Conservation (phyloP, 257 asterid species). For the Craterostigma plantagineum region DNA sequence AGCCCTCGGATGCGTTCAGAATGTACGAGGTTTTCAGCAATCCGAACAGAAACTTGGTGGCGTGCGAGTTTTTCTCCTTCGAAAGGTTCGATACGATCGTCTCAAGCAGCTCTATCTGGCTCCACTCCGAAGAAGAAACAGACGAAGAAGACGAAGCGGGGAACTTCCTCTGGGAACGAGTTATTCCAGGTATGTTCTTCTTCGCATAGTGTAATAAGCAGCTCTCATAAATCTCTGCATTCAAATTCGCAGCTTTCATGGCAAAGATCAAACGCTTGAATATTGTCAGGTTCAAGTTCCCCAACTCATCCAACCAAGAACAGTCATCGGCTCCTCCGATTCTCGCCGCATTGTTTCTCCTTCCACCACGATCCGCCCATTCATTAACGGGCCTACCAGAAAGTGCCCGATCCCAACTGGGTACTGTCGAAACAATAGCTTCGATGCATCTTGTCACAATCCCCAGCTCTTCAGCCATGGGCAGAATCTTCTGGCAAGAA, state of each 20-base stretch:
- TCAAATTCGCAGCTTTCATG: slow-evolving; percentile 46
- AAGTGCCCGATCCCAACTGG: slow-evolving; percentile 56
- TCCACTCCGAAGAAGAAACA: slow-evolving; percentile 14
- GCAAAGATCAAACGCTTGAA: slow-evolving; percentile 50
- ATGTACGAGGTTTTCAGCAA: slow-evolving; percentile 61
- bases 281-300: slow-evolving; percentile 28
- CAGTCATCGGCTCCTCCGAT: slow-evolving; percentile 17
- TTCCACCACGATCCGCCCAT: slow-evolving; percentile 15
- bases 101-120: slow-evolving; percentile 71
- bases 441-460: slow-evolving; percentile 61
- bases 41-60: slow-evolving; percentile 55
- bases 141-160: slow-evolving; percentile 32
- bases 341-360: slow-evolving; percentile 13
- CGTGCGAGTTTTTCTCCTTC: slow-evolving; percentile 23
- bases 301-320: slow-evolving; percentile 66
- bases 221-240: slow-evolving; percentile 58
- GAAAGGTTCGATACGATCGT: slow-evolving; percentile 53
- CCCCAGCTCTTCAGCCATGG: slow-evolving; percentile 46
- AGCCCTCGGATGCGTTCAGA: slow-evolving; percentile 50
- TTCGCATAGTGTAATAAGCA: slow-evolving; percentile 70
- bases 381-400: slow-evolving; percentile 93
- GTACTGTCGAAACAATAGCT: slow-evolving; percentile 49
- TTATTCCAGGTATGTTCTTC: slow-evolving; percentile 66
- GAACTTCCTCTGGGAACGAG: slow-evolving; percentile 45
- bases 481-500: slow-evolving; percentile 41